phyloP scores from a whole-genome alignment of 306 rosid genomes.

The Prunus salicina region DNA sequence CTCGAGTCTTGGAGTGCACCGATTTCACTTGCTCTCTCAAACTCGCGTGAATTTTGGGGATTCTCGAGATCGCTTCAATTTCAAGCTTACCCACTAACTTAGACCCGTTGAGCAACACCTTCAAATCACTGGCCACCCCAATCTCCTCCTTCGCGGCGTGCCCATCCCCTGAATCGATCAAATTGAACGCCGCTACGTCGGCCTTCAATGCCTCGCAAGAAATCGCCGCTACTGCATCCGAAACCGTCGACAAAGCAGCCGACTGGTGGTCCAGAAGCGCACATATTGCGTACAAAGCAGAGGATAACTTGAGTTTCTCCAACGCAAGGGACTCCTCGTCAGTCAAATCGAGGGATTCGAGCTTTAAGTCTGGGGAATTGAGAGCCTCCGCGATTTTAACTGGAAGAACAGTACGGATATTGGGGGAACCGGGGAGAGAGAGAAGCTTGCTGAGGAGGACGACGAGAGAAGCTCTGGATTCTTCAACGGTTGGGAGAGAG shows the following conservation, averaged over 20 bases:
- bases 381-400: slow-evolving; percentile 41
- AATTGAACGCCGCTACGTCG: slow-evolving; percentile 49
- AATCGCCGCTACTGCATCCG: slow-evolving; percentile 61
- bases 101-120: slow-evolving; percentile 73
- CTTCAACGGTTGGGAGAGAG: slow-evolving; percentile 33
- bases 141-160: slow-evolving; percentile 61
- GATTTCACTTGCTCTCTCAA: slow-evolving; percentile 54
- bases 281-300: slow-evolving; percentile 41
- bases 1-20: slow-evolving; percentile 59
- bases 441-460: slow-evolving; percentile 73
- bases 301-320: slow-evolving; percentile 20
- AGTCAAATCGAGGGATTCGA: slow-evolving; percentile 39
- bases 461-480: slow-evolving; percentile 48
- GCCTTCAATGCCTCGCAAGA: slow-evolving; percentile 85
- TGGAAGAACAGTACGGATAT: slow-evolving; percentile 37
- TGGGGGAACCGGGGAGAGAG: slow-evolving; percentile 26
- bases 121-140: slow-evolving; percentile 70
- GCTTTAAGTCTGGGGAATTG: slow-evolving; percentile 16
- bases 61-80: slow-evolving; percentile 29
- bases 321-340: slow-evolving; percentile 43
- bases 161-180: slow-evolving; percentile 81
- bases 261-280: slow-evolving; percentile 62
- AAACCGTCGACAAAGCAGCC: slow-evolving; percentile 42
- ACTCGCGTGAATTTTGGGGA: slow-evolving; percentile 59
- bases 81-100: slow-evolving; percentile 68